Conservation (phyloP, 176 grass and related monocot genomes). For the Juncus inflexus region DNA sequence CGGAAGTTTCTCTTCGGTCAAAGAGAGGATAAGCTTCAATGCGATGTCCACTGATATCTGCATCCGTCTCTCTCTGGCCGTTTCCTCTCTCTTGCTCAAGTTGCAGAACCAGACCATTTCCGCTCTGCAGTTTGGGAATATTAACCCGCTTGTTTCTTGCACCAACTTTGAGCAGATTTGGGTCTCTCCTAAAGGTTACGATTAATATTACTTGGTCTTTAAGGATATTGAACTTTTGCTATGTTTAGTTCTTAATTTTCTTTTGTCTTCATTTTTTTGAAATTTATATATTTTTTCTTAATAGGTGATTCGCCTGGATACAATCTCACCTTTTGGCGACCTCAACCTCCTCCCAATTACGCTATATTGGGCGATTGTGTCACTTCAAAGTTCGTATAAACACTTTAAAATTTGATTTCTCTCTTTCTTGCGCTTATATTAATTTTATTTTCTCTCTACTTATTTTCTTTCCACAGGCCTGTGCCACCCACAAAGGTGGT, state of each 20-base stretch:
- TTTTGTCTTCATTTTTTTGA: not conserved
- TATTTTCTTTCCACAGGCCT: slow-evolving; percentile 37
- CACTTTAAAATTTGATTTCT: not conserved
- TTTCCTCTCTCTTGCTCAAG: slow-evolving; percentile 87
- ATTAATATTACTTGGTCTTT: not conserved
- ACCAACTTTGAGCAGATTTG: slow-evolving; percentile 88
- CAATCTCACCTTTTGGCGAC: slow-evolving; percentile 96
- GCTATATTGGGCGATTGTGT: slow-evolving; percentile 95
- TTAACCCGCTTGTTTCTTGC: slow-evolving; percentile 78
- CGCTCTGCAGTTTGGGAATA: slow-evolving; percentile 88
- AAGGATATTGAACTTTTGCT: not conserved
- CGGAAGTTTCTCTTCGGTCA: slow-evolving; percentile 83
- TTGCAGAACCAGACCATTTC: slow-evolving; percentile 85
- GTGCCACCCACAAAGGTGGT: slow-evolving; percentile 94
- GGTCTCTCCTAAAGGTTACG: slow-evolving; percentile 67
- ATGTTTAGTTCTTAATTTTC: not conserved
- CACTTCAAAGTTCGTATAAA: slow-evolving; percentile 60
- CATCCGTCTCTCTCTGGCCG: slow-evolving; percentile 85
- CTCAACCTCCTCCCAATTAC: slow-evolving; percentile 93
- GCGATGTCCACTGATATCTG: slow-evolving; percentile 65
- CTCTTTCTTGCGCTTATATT: not conserved
- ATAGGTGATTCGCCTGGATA: slow-evolving; percentile 72
- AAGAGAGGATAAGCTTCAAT: slow-evolving; percentile 74
- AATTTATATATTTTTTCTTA: slow-evolving; percentile 18
- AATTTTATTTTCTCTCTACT: not conserved